These are phyloP conservation scores for Malus sylvestris DNA, from an alignment of 306 rosid species.

Conservation along the genomic window DNA sequence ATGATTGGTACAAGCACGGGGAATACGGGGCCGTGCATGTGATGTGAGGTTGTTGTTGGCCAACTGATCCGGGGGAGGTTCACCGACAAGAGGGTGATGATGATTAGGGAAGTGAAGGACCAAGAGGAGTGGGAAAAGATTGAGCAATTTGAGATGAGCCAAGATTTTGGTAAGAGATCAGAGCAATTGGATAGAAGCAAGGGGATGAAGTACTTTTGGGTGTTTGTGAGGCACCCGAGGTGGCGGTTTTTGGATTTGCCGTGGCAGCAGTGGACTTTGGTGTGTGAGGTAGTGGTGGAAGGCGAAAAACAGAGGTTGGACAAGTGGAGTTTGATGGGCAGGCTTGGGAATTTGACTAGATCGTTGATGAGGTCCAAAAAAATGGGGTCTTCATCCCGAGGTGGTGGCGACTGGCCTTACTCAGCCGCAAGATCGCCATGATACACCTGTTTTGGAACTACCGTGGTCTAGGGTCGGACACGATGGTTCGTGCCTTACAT, in stretches of 20 bases:
- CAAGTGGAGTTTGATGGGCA: slow-evolving; percentile 94
- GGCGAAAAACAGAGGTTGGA: slow-evolving; percentile 77
- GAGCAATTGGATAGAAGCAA: slow-evolving; percentile 48
- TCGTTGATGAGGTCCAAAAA: slow-evolving; percentile 20
- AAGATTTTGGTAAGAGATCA: slow-evolving; percentile 56
- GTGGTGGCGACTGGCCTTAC: too few relatives aligned
- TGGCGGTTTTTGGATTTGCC: slow-evolving; percentile 72
- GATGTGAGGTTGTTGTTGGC: slow-evolving; percentile 87
- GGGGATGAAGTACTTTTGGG: slow-evolving; percentile 65
- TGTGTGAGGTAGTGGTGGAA: slow-evolving; percentile 69
- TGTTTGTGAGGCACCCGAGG: slow-evolving; percentile 71
- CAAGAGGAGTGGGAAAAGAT: slow-evolving; percentile 91
- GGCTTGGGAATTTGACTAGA: slow-evolving; percentile 72
- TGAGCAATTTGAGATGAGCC: slow-evolving; percentile 71
- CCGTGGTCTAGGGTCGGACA: too few relatives aligned
- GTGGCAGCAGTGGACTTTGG: slow-evolving; percentile 91
- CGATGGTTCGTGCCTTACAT: too few relatives aligned
- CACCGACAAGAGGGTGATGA: slow-evolving; percentile 63
- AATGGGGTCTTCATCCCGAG: too few relatives aligned
- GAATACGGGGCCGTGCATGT: slow-evolving; percentile 78
- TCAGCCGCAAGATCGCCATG: too few relatives aligned
- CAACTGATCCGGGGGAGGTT: slow-evolving; percentile 72
- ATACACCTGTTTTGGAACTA: too few relatives aligned
- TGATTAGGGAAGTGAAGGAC: slow-evolving; percentile 68
- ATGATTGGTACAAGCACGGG: slow-evolving; percentile 93